Evolutionary conservation across 495 filamentous ascomycete species (phyloP).

Genomic region (Penicillium turbatum): DNA sequence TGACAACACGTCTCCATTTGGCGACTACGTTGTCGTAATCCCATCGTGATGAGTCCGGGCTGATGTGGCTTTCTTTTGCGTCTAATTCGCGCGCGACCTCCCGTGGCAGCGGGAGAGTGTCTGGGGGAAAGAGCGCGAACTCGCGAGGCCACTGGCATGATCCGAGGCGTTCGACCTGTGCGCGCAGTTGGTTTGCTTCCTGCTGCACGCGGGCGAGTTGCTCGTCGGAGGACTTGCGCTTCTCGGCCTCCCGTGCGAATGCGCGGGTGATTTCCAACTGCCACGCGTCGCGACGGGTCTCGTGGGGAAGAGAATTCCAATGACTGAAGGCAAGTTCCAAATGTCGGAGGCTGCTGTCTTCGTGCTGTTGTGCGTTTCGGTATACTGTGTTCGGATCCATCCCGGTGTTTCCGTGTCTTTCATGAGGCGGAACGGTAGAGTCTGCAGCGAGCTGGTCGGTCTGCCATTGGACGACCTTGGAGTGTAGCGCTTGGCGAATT

Average conservation of each 20-base stretch:
- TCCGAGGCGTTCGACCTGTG: constrained; percentile 63
- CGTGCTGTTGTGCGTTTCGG: constrained; percentile 51
- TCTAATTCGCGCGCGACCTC: constrained; percentile 44
- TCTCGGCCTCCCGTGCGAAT: constrained; percentile 62
- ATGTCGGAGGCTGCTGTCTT: constrained; percentile 60
- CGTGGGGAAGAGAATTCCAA: constrained; percentile 58
- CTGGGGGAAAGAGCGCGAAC: constrained; percentile 60
- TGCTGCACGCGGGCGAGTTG: constrained; percentile 59
- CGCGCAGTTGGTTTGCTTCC: constrained; percentile 67
- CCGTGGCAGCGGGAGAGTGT: constrained; percentile 55
- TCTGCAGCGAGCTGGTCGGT: constrained; percentile 35
- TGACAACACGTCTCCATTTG: constrained; percentile 55
- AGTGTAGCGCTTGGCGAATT: constrained; percentile 58
- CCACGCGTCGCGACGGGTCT: constrained; percentile 64
- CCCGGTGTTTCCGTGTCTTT: constrained; percentile 22
- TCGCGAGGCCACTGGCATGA: constrained; percentile 67
- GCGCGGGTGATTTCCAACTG: constrained; percentile 71
- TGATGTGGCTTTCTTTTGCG: constrained; percentile 33
- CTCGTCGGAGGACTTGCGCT: constrained; percentile 57
- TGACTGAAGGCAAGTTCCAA: constrained; percentile 64
- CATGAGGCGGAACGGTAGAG: constrained; percentile 15
- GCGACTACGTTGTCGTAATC: constrained; percentile 54
- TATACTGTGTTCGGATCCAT: constrained; percentile 40
- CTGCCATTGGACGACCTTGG: constrained; percentile 62
- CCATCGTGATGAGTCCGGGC: constrained; percentile 41